phyloP scores from a whole-genome alignment of 176 grass and related monocot genomes.

The Phoenix roebelenii region DNA sequence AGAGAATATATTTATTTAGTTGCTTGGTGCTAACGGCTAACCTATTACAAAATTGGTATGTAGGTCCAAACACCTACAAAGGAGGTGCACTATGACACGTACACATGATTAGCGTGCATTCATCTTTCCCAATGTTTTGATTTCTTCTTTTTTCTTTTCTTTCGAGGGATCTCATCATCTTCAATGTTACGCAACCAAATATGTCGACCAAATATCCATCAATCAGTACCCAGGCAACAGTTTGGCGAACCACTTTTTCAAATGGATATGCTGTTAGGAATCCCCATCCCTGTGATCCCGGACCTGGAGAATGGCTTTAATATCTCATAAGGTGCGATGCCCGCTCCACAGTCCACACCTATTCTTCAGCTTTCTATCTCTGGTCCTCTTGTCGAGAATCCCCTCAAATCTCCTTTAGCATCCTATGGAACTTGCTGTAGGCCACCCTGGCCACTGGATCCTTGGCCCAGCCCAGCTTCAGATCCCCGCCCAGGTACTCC shows the following conservation, averaged over 20 bases:
- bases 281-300: constrained; percentile 73
- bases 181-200: too few species aligned
- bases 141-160: too few species aligned
- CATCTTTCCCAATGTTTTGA: too few species aligned
- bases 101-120: too few species aligned
- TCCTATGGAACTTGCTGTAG: constrained; percentile 62
- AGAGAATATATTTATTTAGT: too few species aligned
- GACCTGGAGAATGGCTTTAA: constrained; percentile 67
- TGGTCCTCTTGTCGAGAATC: constrained; percentile 50
- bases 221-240: too few species aligned
- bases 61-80: too few species aligned
- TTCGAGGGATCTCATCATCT: too few species aligned
- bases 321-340: constrained; percentile 81
- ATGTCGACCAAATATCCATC: too few species aligned
- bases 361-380: constrained; percentile 38
- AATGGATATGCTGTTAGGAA: constrained; percentile 91
- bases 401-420: constrained; percentile 77
- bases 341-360: constrained; percentile 57
- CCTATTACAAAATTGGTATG: too few species aligned
- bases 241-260: constrained; percentile 7
- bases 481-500: constrained; percentile 62
- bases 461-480: constrained; percentile 42
- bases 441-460: constrained; percentile 48
- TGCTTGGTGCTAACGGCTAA: too few species aligned
- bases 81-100: too few species aligned